A percentile compares a stretch with the other conserved stretches of the same genome.
These are phyloP conservation scores for Bremia lactucae DNA, from an alignment of 352 stramenopile species.

Conservation along the genomic window DNA sequence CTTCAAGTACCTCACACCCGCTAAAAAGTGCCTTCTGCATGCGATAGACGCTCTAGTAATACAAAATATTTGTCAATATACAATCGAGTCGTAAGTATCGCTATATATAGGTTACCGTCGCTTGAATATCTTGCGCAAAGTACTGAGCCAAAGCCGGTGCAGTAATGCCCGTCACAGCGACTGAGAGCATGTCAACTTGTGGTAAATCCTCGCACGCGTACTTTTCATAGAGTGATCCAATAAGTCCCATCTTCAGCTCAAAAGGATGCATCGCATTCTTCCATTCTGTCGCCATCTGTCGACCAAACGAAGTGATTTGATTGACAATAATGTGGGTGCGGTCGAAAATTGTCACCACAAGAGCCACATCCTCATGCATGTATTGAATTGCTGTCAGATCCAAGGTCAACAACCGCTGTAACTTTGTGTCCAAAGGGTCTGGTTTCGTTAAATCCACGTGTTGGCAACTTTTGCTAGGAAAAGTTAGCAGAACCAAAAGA, in stretches of 20 bases:
- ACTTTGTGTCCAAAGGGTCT: background rate
- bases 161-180: constrained; percentile 44
- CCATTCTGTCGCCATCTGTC: constrained; percentile 49
- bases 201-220: constrained; percentile 52
- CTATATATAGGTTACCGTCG: constrained; percentile 35
- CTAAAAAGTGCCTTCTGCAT: constrained; percentile 44
- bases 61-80: background rate
- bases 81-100: background rate
- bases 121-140: constrained; percentile 75
- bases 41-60: constrained; percentile 36
- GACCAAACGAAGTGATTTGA: constrained; percentile 16
- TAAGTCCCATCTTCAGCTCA: constrained; percentile 66
- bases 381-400: constrained; percentile 21
- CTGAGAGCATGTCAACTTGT: constrained; percentile 65
- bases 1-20: constrained; percentile 29
- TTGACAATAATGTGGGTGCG: constrained; percentile 20
- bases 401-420: constrained; percentile 31
- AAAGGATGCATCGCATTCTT: constrained; percentile 70
- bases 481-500: constrained; percentile 26
- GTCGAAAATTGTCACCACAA: constrained; percentile 22
- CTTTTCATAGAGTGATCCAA: constrained; percentile 69
- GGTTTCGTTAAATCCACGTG: background rate
- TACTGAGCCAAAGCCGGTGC: constrained; percentile 59
- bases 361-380: constrained; percentile 21
- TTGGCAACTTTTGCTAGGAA: constrained; percentile 1